Evolutionary conservation across 306 rosid species (phyloP).

Genomic region (Vachellia pachyceras): DNA sequence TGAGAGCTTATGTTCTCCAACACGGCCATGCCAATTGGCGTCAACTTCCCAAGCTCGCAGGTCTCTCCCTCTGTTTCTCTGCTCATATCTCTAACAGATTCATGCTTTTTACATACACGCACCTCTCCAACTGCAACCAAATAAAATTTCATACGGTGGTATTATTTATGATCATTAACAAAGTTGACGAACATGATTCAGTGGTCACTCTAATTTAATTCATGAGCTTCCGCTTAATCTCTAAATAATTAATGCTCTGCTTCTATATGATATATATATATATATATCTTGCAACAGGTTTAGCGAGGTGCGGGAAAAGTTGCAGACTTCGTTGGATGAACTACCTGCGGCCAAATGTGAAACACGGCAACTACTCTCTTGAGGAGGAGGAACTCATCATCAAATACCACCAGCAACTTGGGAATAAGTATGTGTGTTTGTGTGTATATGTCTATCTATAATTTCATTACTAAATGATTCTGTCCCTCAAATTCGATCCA

Average conservation of each 20-base stretch:
- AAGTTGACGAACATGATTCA: not conserved
- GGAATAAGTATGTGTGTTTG: slow-evolving; percentile 73
- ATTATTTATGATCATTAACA: not conserved
- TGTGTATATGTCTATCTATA: not conserved
- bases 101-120: not conserved
- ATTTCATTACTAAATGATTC: not conserved
- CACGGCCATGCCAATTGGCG: slow-evolving; percentile 60
- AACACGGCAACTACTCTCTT: slow-evolving; percentile 48
- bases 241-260: not conserved
- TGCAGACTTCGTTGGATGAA: slow-evolving; percentile 66
- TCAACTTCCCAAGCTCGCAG: slow-evolving; percentile 54
- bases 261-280: not conserved
- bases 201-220: slow-evolving; percentile 1
- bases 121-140: not conserved
- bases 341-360: slow-evolving; percentile 55
- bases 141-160: not conserved
- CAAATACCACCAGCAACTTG: slow-evolving; percentile 47
- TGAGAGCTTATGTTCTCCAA: slow-evolving; percentile 42
- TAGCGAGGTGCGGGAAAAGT: slow-evolving; percentile 65
- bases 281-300: slow-evolving; percentile 33
- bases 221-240: not conserved
- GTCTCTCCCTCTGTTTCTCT: slow-evolving; percentile 13
- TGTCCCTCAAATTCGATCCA: not conserved
- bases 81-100: not conserved
- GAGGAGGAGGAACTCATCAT: slow-evolving; percentile 51